These are phyloP conservation scores for Pseudozyma flocculosa DNA, from an alignment of 1,284 basidiomycete genomes.

Conservation along the genomic window DNA sequence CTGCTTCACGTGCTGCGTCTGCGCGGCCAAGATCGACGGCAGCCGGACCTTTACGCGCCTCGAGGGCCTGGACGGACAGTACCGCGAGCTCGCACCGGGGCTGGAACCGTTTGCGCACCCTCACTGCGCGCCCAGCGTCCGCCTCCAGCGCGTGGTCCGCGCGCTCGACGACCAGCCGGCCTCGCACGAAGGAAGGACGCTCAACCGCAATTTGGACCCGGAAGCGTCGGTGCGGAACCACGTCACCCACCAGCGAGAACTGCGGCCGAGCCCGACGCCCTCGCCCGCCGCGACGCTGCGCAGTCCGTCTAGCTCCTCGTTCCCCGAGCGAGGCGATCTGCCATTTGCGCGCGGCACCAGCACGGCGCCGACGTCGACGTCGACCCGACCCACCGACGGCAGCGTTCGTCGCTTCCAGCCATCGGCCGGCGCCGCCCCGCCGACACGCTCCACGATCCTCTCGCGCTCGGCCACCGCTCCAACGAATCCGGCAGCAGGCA, in stretches of 20 bases:
- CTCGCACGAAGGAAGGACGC: not conserved
- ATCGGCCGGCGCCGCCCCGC: slow-evolving; percentile 37
- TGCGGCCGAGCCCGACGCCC: slow-evolving; percentile 20
- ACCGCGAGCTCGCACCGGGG: slow-evolving; percentile 1
- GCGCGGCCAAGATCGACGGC: slow-evolving; percentile 24
- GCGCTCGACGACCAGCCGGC: not conserved
- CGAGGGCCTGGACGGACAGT: not conserved
- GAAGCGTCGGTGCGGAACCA: slow-evolving; percentile 9
- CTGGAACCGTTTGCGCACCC: slow-evolving; percentile 20
- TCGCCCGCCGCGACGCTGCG: slow-evolving; percentile 13
- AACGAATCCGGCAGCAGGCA: slow-evolving; percentile 38
- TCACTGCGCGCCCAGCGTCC: slow-evolving; percentile 13
- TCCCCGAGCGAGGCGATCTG: not conserved
- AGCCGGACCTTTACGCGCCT: slow-evolving; percentile 28
- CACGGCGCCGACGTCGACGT: not conserved
- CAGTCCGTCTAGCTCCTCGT: not conserved
- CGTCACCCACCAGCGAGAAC: slow-evolving; percentile 29
- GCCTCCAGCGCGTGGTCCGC: slow-evolving; percentile 3
- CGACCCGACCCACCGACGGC: not conserved
- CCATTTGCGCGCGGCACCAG: not conserved
- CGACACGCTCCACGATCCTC: slow-evolving; percentile 24
- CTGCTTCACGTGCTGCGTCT: slow-evolving; percentile 41
- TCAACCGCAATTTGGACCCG: not conserved
- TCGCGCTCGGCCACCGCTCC: not conserved
- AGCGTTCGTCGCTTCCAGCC: slow-evolving; percentile 23